These are phyloP conservation scores for Celoporthe dispersa DNA, from an alignment of 2,329 filamentous ascomycete species.

Conservation along the genomic window DNA sequence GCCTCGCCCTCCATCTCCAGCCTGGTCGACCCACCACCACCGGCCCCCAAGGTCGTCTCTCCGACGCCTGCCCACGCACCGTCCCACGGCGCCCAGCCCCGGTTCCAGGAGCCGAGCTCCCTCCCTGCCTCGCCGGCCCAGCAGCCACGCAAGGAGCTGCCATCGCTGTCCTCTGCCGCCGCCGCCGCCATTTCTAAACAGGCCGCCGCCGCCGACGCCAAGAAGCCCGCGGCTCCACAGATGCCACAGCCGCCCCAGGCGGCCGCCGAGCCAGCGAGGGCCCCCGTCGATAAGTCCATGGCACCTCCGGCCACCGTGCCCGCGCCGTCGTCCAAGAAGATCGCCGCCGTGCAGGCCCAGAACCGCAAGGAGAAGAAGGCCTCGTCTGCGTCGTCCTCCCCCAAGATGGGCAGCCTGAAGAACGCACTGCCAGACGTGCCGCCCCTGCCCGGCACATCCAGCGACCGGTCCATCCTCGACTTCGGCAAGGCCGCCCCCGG, in stretches of 20 bases:
- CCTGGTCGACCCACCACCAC: slow-evolving; percentile 70
- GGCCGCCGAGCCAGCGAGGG: slow-evolving; percentile 25
- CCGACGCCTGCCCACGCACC: slow-evolving; percentile 44
- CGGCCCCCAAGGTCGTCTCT: slow-evolving; percentile 47
- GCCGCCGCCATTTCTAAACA: slow-evolving; percentile 31
- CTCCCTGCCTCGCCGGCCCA: slow-evolving; percentile 40
- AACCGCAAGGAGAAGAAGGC: slow-evolving; percentile 48
- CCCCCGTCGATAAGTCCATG: slow-evolving; percentile 25
- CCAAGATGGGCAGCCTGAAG: slow-evolving; percentile 55
- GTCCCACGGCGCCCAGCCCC: slow-evolving; percentile 38
- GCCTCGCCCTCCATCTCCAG: slow-evolving; percentile 91
- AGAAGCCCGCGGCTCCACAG: slow-evolving; percentile 44
- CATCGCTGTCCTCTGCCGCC: slow-evolving; percentile 33
- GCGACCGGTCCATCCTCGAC: slow-evolving; percentile 63
- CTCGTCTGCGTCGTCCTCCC: slow-evolving; percentile 50
- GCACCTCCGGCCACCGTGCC: slow-evolving; percentile 31
- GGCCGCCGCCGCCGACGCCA: slow-evolving; percentile 35
- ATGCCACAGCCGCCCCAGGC: slow-evolving; percentile 35
- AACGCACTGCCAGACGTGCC: slow-evolving; percentile 46
- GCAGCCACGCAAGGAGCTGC: slow-evolving; percentile 32
- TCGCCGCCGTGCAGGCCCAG: slow-evolving; percentile 50
- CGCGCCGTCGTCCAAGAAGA: slow-evolving; percentile 45
- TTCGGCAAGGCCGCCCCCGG: slow-evolving; percentile 64
- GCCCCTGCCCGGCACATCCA: slow-evolving; percentile 39
- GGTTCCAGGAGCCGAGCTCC: slow-evolving; percentile 37